phyloP scores from a whole-genome alignment of 352 stramenopile species.

The Globisporangium barbulae region DNA sequence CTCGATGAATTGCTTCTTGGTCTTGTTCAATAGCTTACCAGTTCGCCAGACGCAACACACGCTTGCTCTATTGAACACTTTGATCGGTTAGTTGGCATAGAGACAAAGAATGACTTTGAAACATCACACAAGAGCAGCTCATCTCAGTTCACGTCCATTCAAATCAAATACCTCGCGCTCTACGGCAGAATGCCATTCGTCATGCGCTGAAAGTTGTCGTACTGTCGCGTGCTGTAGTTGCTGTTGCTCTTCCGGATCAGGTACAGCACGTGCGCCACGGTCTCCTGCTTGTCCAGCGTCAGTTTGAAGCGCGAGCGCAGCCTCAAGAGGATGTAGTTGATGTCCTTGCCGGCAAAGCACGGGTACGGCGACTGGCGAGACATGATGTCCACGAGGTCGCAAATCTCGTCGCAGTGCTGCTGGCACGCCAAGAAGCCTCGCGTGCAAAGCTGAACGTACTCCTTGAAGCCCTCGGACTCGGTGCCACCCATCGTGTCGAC shows the following conservation, averaged over 20 bases:
- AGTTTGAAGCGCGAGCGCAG: slow-evolving; percentile 89
- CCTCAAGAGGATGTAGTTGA: slow-evolving; percentile 82
- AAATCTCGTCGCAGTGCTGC: slow-evolving; percentile 93
- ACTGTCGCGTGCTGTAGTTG: slow-evolving; percentile 92
- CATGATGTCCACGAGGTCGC: slow-evolving; percentile 97
- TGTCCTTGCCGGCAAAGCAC: slow-evolving; percentile 91
- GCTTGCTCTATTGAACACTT: not conserved
- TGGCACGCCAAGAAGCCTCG: slow-evolving; percentile 97
- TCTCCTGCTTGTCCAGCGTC: slow-evolving; percentile 84
- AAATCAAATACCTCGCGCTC: not conserved
- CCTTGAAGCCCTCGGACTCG: slow-evolving; percentile 90
- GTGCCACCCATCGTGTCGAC: slow-evolving; percentile 96
- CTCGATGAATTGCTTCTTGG: not conserved
- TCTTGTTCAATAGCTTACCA: not conserved
- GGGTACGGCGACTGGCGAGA: slow-evolving; percentile 94
- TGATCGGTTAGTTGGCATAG: not conserved
- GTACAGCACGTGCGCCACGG: slow-evolving; percentile 87
- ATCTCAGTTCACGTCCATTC: slow-evolving; percentile 5
- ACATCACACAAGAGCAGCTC: slow-evolving; percentile 5
- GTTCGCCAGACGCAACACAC: not conserved
- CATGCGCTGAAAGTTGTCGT: slow-evolving; percentile 94
- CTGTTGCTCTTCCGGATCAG: slow-evolving; percentile 91
- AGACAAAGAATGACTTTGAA: not conserved
- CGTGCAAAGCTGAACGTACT: slow-evolving; percentile 97
- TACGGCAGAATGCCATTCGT: slow-evolving; percentile 92